A percentile compares a stretch with the other conserved stretches of the same genome.
These are phyloP conservation scores for Paramecium bursaria DNA, from an alignment of 73 alveolate genomes.

Conservation along the genomic window DNA sequence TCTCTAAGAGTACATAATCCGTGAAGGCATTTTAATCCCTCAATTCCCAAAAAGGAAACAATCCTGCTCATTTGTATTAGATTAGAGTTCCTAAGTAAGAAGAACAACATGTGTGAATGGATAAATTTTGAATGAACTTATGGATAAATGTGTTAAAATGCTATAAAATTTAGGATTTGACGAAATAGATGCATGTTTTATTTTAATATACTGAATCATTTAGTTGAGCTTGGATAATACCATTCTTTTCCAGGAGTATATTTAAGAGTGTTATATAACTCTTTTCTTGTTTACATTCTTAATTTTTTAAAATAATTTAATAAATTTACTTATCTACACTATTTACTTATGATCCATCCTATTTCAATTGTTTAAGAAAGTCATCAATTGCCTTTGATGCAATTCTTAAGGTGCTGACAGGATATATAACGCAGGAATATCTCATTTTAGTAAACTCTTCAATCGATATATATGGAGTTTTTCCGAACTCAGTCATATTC, in stretches of 20 bases:
- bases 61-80: not conserved
- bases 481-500: slow-evolving; percentile 93
- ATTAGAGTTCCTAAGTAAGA: slow-evolving; percentile 13
- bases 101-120: slow-evolving; percentile 34
- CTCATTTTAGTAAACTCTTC: slow-evolving; percentile 76
- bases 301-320: not conserved
- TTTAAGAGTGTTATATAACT: slow-evolving; percentile 69
- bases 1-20: not conserved
- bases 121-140: slow-evolving; percentile 1
- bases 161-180: not conserved
- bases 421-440: slow-evolving; percentile 90
- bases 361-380: slow-evolving; percentile 70
- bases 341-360: slow-evolving; percentile 69
- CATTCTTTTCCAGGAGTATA: slow-evolving; percentile 81
- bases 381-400: slow-evolving; percentile 89
- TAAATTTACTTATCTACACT: slow-evolving; percentile 69
- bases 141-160: not conserved
- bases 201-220: slow-evolving; percentile 37
- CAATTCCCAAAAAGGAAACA: not conserved
- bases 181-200: slow-evolving; percentile 25
- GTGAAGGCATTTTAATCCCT: not conserved
- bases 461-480: slow-evolving; percentile 77
- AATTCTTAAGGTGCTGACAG: slow-evolving; percentile 92
- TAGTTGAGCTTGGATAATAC: slow-evolving; percentile 73
- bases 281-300: slow-evolving; percentile 82